Conservation (phyloP, 2,329 filamentous ascomycete species). For the Dothiorella sarmentorum region DNA sequence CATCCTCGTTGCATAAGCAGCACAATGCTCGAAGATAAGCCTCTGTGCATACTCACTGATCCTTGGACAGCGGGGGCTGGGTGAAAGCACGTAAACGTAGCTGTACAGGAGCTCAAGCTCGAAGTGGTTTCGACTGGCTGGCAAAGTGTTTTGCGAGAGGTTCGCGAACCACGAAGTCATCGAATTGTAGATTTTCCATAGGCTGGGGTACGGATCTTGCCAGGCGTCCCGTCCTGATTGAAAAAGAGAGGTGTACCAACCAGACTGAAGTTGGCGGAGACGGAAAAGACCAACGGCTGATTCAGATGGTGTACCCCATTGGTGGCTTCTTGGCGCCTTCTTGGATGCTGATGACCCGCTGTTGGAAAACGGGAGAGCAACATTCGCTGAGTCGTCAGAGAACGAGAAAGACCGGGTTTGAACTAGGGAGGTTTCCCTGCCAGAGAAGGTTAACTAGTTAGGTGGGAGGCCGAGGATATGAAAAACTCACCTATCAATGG, state of each 20-base stretch:
- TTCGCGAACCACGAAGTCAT: constrained; percentile 79
- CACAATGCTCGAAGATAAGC: constrained; percentile 80
- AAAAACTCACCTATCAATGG: constrained; percentile 68
- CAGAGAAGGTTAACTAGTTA: constrained; percentile 20
- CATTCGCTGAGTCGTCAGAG: constrained; percentile 81
- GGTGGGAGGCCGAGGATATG: background rate
- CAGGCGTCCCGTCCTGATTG: constrained; percentile 70
- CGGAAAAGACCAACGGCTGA: constrained; percentile 76
- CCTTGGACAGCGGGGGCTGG: constrained; percentile 68
- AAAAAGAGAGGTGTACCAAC: constrained; percentile 85
- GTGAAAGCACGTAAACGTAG: constrained; percentile 83
- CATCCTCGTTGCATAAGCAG: constrained; percentile 76
- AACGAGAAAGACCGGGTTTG: constrained; percentile 88
- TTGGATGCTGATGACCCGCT: constrained; percentile 34
- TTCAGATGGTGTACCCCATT: constrained; percentile 58
- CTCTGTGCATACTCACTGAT: constrained; percentile 73
- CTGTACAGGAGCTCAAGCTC: constrained; percentile 88
- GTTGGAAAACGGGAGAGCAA: constrained; percentile 64
- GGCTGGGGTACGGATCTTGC: constrained; percentile 64
- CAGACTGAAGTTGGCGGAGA: constrained; percentile 79
- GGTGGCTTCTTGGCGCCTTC: constrained; percentile 47
- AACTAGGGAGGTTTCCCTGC: constrained; percentile 80
- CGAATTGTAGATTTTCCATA: constrained; percentile 71
- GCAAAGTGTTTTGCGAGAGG: constrained; percentile 64
- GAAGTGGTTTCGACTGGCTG: constrained; percentile 70